These are phyloP conservation scores for Heterobasidion irregulare DNA, from an alignment of 1,284 basidiomycete species.

Conservation along the genomic window DNA sequence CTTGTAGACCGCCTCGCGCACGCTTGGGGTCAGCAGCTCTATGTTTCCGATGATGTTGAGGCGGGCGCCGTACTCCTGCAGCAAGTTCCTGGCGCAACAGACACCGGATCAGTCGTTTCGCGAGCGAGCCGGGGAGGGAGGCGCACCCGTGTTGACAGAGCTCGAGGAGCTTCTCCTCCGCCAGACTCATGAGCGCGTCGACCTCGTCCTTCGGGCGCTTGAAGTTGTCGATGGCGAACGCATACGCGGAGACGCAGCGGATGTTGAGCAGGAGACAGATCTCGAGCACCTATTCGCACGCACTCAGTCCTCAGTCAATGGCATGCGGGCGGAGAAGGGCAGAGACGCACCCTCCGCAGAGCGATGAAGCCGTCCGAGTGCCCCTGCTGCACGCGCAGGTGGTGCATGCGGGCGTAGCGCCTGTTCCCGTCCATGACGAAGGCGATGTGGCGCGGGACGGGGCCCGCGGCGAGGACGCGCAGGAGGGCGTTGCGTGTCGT, in stretches of 20 bases:
- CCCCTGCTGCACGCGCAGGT: constrained; percentile 64
- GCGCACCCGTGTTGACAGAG: constrained; percentile 74
- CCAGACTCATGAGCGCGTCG: constrained; percentile 79
- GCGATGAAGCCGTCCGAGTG: constrained; percentile 85
- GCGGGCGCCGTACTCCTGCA: constrained; percentile 78
- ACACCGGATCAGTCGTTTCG: background rate
- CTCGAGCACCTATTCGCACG: constrained; percentile 61
- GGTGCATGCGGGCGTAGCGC: constrained; percentile 74
- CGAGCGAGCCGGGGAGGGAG: background rate
- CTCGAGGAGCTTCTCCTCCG: constrained; percentile 76
- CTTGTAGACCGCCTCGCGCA: constrained; percentile 62
- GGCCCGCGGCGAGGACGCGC: constrained; percentile 67
- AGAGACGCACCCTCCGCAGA: constrained; percentile 60
- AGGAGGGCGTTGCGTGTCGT: constrained; percentile 41
- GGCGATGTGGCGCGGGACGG: constrained; percentile 86
- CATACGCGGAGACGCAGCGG: constrained; percentile 85
- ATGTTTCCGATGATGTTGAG: constrained; percentile 79
- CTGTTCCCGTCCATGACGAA: constrained; percentile 99
- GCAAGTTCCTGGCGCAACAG: constrained; percentile 47
- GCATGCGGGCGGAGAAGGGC: too few relatives aligned
- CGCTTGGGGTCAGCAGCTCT: constrained; percentile 70
- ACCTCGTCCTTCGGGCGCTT: constrained; percentile 86
- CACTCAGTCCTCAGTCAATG: background rate
- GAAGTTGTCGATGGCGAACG: constrained; percentile 98
- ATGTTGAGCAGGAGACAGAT: constrained; percentile 74